Percentiles rank a stretch among this genome's conserved stretches.
Evolutionary conservation across 768 basidiomycete species (phyloP).

Genomic region (Hortiboletus campestris): DNA sequence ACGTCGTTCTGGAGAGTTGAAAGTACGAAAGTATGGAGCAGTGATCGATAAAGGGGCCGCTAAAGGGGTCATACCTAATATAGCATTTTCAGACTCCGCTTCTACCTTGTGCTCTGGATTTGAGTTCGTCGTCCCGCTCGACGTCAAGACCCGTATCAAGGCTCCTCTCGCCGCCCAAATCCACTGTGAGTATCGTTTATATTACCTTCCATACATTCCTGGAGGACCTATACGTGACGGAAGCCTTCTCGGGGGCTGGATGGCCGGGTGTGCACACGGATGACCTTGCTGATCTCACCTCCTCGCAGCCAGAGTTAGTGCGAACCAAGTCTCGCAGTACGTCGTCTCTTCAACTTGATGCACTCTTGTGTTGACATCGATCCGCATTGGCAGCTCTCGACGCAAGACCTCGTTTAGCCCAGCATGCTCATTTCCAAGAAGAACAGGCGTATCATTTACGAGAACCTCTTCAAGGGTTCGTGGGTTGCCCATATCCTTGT

Average conservation of each 20-base stretch:
- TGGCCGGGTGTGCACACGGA: slow-evolving; percentile 27
- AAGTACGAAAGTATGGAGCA: not conserved
- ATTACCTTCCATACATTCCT: not conserved
- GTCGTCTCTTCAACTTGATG: slow-evolving; percentile 12
- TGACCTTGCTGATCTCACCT: slow-evolving; percentile 27
- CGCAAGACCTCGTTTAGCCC: slow-evolving; percentile 29
- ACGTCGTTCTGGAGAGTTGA: not conserved
- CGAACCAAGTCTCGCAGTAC: slow-evolving; percentile 37
- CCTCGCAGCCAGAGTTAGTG: slow-evolving; percentile 34
- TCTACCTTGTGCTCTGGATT: too few species aligned
- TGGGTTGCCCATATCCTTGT: not conserved
- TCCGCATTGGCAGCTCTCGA: slow-evolving; percentile 28
- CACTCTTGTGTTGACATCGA: not conserved
- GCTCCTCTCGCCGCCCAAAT: slow-evolving; percentile 18
- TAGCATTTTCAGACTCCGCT: too few species aligned
- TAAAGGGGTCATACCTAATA: too few species aligned
- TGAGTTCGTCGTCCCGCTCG: slow-evolving; percentile 34
- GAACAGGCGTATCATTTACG: slow-evolving; percentile 95
- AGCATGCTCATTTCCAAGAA: slow-evolving; percentile 97
- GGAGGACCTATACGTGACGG: not conserved
- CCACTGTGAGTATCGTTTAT: slow-evolving; percentile 22
- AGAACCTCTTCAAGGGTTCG: slow-evolving; percentile 99
- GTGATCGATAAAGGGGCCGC: not conserved
- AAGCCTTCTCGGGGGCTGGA: slow-evolving; percentile 32
- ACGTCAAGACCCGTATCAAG: slow-evolving; percentile 35